A percentile compares a stretch with the other conserved stretches of the same genome.
Evolutionary conservation across 78 protist genomes (phyloP).

Genomic region (Speleostelium caveatum): DNA sequence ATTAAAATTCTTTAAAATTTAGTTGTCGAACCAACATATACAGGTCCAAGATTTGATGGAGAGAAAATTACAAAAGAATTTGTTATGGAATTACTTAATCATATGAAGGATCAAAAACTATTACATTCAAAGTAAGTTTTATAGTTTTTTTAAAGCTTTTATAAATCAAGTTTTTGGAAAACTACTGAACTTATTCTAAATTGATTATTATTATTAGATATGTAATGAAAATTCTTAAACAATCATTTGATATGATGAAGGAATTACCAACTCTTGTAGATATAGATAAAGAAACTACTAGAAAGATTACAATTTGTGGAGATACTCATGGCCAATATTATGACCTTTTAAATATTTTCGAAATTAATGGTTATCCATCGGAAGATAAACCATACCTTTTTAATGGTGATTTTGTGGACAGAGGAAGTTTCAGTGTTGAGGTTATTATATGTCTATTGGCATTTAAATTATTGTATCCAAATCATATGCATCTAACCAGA

Average conservation of each 20-base stretch:
- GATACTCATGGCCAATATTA: slow-evolving; percentile 97
- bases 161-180: slow-evolving; percentile 5
- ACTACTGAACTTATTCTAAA: not conserved
- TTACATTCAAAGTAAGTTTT: no score
- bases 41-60: slow-evolving; percentile 85
- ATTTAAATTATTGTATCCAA: slow-evolving; percentile 89
- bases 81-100: slow-evolving; percentile 78
- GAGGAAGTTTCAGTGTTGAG: slow-evolving; percentile 92
- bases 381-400: slow-evolving; percentile 90
- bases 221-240: slow-evolving; percentile 63
- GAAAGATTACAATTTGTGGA: slow-evolving; percentile 93
- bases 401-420: slow-evolving; percentile 97
- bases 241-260: slow-evolving; percentile 57
- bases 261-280: slow-evolving; percentile 81
- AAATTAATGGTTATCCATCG: slow-evolving; percentile 91
- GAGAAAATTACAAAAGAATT: slow-evolving; percentile 84
- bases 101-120: slow-evolving; percentile 70
- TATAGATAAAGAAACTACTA: slow-evolving; percentile 78
- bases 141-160: slow-evolving; percentile 47
- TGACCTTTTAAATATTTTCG: slow-evolving; percentile 92
- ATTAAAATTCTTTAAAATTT: no score
- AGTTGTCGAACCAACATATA: slow-evolving; percentile 78
- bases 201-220: slow-evolving; percentile 42
- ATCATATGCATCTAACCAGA: slow-evolving; percentile 87
- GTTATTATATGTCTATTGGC: slow-evolving; percentile 88